phyloP scores from a whole-genome alignment of 1,139 yeast genomes.

The Taphrina deformans region DNA sequence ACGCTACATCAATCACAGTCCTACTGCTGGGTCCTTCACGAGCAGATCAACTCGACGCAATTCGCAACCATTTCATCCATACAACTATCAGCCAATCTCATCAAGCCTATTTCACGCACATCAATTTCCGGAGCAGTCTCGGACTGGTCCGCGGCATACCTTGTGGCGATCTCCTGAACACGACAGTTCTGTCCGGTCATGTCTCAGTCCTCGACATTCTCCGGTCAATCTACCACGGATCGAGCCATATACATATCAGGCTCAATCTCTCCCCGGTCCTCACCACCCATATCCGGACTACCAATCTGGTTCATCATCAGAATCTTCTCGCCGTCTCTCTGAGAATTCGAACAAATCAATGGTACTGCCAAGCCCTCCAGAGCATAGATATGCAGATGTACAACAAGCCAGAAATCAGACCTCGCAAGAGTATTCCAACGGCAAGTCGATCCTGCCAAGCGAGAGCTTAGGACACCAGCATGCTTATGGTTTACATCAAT shows the following conservation, averaged over 20 bases:
- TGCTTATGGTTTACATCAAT: not conserved
- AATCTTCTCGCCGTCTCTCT: not conserved
- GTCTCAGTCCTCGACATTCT: not conserved
- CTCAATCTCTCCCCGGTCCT: not conserved
- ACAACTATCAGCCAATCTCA: not conserved
- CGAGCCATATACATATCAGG: not conserved
- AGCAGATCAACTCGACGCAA: not conserved
- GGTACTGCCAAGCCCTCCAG: not conserved
- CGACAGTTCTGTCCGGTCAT: not conserved
- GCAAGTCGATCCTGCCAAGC: not conserved
- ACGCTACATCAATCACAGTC: not conserved
- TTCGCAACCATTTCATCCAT: slow-evolving; percentile 2
- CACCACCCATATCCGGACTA: not conserved
- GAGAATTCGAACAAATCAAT: not conserved
- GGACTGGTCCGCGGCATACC: not conserved
- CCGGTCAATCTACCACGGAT: not conserved
- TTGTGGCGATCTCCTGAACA: not conserved
- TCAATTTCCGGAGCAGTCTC: not conserved
- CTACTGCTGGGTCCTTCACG: not conserved
- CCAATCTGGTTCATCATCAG: not conserved
- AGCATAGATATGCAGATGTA: not conserved
- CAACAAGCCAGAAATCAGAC: not conserved
- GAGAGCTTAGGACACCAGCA: not conserved
- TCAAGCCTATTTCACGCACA: not conserved
- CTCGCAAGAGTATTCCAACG: not conserved